Conservation (phyloP, 768 basidiomycete species). For the Pleurotus eryngii region DNA sequence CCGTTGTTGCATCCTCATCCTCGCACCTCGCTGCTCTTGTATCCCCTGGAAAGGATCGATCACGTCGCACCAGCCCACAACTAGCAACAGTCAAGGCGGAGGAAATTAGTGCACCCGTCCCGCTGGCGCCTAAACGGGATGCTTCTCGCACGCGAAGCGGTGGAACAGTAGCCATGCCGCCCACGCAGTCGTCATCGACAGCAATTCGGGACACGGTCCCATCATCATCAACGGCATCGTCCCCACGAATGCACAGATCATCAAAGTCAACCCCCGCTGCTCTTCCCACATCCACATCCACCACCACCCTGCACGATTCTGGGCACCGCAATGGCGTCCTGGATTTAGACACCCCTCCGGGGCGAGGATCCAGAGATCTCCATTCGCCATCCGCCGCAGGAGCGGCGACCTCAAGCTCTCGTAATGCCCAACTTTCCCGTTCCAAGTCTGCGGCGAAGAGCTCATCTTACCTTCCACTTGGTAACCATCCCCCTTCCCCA, state of each 20-base stretch:
- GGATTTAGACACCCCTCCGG: slow-evolving; percentile 24
- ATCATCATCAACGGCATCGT: neutral
- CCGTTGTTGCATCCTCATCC: slow-evolving; percentile 44
- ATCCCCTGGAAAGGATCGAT: slow-evolving; percentile 45
- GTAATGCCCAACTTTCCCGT: slow-evolving; percentile 27
- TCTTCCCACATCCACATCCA: slow-evolving; percentile 24
- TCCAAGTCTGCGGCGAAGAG: slow-evolving; percentile 31
- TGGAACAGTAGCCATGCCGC: slow-evolving; percentile 13
- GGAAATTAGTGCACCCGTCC: slow-evolving; percentile 36
- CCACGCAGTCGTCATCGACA: slow-evolving; percentile 11
- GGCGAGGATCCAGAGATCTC: slow-evolving; percentile 30
- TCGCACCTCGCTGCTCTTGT: slow-evolving; percentile 41
- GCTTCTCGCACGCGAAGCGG: slow-evolving; percentile 12
- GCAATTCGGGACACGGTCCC: slow-evolving; percentile 12
- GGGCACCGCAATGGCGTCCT: neutral
- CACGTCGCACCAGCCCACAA: slow-evolving; percentile 38
- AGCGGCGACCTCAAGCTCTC: slow-evolving; percentile 36
- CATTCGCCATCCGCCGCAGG: slow-evolving; percentile 48
- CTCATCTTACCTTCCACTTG: slow-evolving; percentile 38
- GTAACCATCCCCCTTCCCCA: slow-evolving; percentile 36
- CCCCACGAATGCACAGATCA: slow-evolving; percentile 27
- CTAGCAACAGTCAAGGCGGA: slow-evolving; percentile 17
- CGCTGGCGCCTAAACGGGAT: slow-evolving; percentile 14
- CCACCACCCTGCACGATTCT: slow-evolving; percentile 14
- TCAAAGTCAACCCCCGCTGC: slow-evolving; percentile 27